Percentiles rank a stretch among this genome's conserved stretches.
phyloP scores from a whole-genome alignment of 2,329 filamentous ascomycete genomes.

The Leptosphaerulina australis region DNA sequence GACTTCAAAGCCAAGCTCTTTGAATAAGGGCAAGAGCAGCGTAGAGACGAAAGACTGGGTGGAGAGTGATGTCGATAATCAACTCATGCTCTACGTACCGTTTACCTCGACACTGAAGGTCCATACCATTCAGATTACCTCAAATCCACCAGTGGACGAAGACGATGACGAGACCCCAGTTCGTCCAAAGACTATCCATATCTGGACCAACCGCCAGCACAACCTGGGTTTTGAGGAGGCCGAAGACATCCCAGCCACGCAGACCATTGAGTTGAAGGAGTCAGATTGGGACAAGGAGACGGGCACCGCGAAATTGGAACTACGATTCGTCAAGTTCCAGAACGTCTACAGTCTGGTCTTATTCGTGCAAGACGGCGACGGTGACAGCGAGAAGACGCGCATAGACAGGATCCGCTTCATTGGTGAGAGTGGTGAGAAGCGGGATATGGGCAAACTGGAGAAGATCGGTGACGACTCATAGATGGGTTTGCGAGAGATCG shows the following conservation, averaged over 20 bases:
- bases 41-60: conserved; percentile 76
- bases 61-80: conserved; percentile 95
- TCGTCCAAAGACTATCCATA: conserved; percentile 79
- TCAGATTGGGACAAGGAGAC: conserved; percentile 72
- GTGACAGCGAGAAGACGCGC: conserved; percentile 83
- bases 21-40: conserved; percentile 57
- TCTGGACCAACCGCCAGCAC: conserved; percentile 87
- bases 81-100: conserved; percentile 89
- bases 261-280: conserved; percentile 74
- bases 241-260: conserved; percentile 81
- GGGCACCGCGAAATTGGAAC: conserved; percentile 58
- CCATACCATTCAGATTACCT: conserved; percentile 86
- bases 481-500: neutral
- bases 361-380: conserved; percentile 82
- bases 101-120: conserved; percentile 89
- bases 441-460: conserved; percentile 91
- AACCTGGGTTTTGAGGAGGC: conserved; percentile 96
- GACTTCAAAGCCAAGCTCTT: conserved; percentile 66
- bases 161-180: conserved; percentile 74
- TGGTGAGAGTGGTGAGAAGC: conserved; percentile 88
- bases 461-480: conserved; percentile 78
- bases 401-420: conserved; percentile 80
- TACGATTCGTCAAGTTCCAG: conserved; percentile 98
- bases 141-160: conserved; percentile 64
- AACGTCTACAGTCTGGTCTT: conserved; percentile 85